Evolutionary conservation across 2,329 filamentous ascomycete genomes (phyloP).

Genomic region (Aspergillus sp.): DNA sequence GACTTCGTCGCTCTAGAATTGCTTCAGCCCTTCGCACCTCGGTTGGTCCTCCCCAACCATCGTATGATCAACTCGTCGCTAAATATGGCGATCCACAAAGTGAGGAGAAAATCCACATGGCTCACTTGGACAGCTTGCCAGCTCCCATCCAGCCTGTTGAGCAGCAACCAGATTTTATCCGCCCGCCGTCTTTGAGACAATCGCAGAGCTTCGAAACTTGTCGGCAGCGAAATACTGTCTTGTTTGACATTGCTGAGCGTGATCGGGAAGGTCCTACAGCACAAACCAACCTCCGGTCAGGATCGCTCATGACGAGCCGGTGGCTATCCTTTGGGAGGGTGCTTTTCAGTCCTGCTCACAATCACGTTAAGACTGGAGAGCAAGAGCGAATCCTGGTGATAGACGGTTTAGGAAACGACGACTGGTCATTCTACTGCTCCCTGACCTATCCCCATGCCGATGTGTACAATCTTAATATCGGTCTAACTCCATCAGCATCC

Average conservation of each 20-base stretch:
- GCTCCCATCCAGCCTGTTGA: constrained; percentile 15
- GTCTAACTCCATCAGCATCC: constrained; percentile 25
- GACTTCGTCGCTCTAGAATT: constrained; percentile 48
- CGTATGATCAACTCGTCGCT: constrained; percentile 48
- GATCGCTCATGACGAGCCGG: constrained; percentile 47
- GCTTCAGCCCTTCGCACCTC: constrained; percentile 47
- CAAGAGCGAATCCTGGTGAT: constrained; percentile 44
- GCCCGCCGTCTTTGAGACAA: constrained; percentile 17
- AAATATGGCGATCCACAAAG: constrained; percentile 34
- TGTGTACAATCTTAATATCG: constrained; percentile 40
- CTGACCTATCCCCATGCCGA: constrained; percentile 43
- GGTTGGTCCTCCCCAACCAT: constrained; percentile 47
- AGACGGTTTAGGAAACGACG: constrained; percentile 47
- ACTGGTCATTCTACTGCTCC: constrained; percentile 50
- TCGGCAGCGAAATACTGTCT: constrained; percentile 27
- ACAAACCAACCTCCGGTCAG: constrained; percentile 44
- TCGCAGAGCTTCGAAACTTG: constrained; percentile 22
- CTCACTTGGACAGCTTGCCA: constrained; percentile 14
- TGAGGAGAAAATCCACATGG: constrained; percentile 16
- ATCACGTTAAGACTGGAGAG: constrained; percentile 35
- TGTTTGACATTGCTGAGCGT: constrained; percentile 38
- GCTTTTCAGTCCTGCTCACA: constrained; percentile 46
- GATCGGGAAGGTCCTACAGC: constrained; percentile 36
- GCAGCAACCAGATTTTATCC: constrained; percentile 21
- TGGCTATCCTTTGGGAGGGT: constrained; percentile 49